A percentile compares a stretch with the other conserved stretches of the same genome.
These are phyloP conservation scores for Herpetomonas tarakana DNA, from an alignment of 208 protist species.

Conservation along the genomic window DNA sequence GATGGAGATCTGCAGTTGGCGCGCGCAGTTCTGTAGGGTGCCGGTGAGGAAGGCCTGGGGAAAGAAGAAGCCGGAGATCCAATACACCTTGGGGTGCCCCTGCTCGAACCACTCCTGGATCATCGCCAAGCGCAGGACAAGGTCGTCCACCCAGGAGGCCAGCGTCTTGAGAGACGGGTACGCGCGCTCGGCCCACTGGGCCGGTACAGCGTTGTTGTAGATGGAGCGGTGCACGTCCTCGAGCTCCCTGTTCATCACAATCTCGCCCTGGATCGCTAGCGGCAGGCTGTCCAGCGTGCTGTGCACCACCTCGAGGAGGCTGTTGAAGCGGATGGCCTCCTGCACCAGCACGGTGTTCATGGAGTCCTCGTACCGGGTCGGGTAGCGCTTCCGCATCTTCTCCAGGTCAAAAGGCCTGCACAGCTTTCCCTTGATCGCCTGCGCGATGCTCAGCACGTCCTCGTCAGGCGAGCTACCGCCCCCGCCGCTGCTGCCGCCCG, in stretches of 20 bases:
- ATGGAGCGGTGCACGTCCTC: conserved; percentile 93
- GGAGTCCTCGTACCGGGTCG: conserved; percentile 95
- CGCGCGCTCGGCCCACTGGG: conserved; percentile 82
- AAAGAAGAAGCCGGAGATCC: conserved; percentile 98
- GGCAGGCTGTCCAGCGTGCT: conserved; percentile 78
- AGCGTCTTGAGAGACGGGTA: conserved; percentile 96
- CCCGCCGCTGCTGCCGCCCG: conserved; percentile 10
- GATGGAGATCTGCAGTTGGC: conserved; percentile 91
- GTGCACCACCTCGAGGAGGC: conserved; percentile 84
- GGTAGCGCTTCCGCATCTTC: conserved; percentile 87
- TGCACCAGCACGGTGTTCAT: conserved; percentile 99
- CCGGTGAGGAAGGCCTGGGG: conserved; percentile 95
- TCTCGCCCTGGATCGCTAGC: conserved; percentile 96
- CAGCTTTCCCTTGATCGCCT: conserved; percentile 78
- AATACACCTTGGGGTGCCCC: conserved; percentile 92
- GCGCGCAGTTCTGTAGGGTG: conserved; percentile 95
- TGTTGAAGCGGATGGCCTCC: conserved; percentile 97
- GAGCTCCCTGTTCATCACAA: conserved; percentile 97
- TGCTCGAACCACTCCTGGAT: conserved; percentile 93
- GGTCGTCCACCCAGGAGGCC: conserved; percentile 93
- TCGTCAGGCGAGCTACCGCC: conserved; percentile 74
- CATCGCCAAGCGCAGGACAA: conserved; percentile 90
- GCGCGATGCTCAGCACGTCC: conserved; percentile 71
- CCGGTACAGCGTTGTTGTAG: conserved; percentile 96
- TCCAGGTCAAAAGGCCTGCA: conserved; percentile 83